Conservation (phyloP, 108 stramenopile genomes). For the Cyclotella atomus region DNA sequence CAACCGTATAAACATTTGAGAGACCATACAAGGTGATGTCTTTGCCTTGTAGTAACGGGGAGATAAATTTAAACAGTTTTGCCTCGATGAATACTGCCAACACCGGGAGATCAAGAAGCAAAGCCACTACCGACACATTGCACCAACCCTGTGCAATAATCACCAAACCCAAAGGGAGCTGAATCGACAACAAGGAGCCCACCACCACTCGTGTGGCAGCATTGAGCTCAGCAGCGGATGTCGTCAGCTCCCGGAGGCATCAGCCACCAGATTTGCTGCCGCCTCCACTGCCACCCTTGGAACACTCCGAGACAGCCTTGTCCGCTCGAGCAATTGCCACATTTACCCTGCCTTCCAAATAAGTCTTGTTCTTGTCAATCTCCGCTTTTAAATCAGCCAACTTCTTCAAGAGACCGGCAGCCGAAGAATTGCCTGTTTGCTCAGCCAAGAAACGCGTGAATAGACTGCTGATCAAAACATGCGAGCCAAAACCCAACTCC, state of each 20-base stretch:
- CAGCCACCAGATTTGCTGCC: background rate
- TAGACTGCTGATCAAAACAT: background rate
- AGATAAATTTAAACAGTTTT: background rate
- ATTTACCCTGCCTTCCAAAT: too few species aligned
- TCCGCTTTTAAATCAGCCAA: background rate
- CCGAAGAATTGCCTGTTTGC: background rate
- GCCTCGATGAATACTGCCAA: background rate
- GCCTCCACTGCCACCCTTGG: background rate
- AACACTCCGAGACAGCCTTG: too few species aligned
- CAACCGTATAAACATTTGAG: background rate
- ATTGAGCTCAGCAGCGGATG: background rate
- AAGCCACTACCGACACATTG: background rate
- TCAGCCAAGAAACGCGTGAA: slow-evolving; percentile 1
- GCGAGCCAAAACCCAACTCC: background rate
- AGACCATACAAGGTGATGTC: background rate
- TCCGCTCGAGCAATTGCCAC: too few species aligned
- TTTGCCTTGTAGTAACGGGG: too few species aligned
- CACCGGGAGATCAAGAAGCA: background rate
- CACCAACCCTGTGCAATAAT: background rate
- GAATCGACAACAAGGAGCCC: background rate
- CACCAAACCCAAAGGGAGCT: background rate
- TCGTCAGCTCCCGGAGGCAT: background rate
- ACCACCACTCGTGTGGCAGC: background rate
- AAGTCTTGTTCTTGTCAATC: background rate
- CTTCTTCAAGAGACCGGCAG: background rate